A percentile compares a stretch with the other conserved stretches of the same genome.
Conservation (phyloP, 2,329 filamentous ascomycete genomes). For the Xylariaceae sp. region DNA sequence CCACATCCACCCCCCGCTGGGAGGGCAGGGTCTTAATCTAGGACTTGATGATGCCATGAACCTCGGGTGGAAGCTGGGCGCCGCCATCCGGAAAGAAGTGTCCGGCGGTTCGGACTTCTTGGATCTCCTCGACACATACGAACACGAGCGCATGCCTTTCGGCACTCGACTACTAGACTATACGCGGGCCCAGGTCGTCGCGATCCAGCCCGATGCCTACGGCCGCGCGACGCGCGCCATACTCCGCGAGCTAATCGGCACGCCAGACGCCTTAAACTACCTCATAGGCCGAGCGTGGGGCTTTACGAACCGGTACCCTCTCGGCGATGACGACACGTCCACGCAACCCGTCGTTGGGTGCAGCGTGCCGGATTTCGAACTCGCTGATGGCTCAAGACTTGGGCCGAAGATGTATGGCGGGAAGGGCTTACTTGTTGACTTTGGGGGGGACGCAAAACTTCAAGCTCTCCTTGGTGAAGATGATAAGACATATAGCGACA, state of each 20-base stretch:
- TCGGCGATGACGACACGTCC: conserved; percentile 27
- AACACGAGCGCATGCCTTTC: conserved; percentile 53
- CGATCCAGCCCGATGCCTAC: conserved; percentile 41
- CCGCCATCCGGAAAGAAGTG: too few species aligned
- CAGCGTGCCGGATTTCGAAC: conserved; percentile 46
- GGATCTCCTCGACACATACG: conserved; percentile 55
- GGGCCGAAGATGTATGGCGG: conserved; percentile 41
- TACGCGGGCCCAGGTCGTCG: conserved; percentile 46
- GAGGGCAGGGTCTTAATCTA: too few species aligned
- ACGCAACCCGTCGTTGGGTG: conserved; percentile 44
- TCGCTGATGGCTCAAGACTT: conserved; percentile 38
- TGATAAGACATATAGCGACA: conserved; percentile 11
- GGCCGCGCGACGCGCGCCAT: conserved; percentile 37
- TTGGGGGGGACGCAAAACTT: conserved; percentile 30
- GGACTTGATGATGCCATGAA: too few species aligned
- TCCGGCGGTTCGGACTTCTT: too few species aligned
- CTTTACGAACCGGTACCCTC: conserved; percentile 42
- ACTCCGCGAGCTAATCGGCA: conserved; percentile 38
- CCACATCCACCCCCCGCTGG: too few species aligned
- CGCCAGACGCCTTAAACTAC: conserved; percentile 40
- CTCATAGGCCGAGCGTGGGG: conserved; percentile 46
- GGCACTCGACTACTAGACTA: conserved; percentile 45
- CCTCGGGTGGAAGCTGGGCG: too few species aligned
- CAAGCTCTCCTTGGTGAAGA: conserved; percentile 18
- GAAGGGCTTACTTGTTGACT: conserved; percentile 40